A percentile compares a stretch with the other conserved stretches of the same genome.
These are phyloP conservation scores for Amanita subjunquillea DNA, from an alignment of 768 basidiomycete genomes.

Conservation along the genomic window DNA sequence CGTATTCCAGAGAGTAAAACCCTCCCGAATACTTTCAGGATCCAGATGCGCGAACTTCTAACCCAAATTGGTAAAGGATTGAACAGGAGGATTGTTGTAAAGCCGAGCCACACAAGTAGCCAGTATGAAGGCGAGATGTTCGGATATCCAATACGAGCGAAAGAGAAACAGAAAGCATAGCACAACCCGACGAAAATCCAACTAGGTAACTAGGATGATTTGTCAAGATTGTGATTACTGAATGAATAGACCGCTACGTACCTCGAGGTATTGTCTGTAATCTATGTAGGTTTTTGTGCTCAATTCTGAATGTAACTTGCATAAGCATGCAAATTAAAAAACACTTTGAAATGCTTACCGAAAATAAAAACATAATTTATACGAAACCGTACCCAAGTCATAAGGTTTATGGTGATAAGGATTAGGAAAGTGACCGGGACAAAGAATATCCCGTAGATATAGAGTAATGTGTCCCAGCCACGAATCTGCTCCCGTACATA, in stretches of 20 bases:
- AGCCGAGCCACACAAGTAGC: slow-evolving; percentile 74
- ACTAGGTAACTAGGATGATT: slow-evolving; percentile 55
- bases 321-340: not conserved
- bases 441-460: slow-evolving; percentile 65
- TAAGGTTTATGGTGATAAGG: slow-evolving; percentile 74
- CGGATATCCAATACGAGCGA: slow-evolving; percentile 46
- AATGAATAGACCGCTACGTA: slow-evolving; percentile 17
- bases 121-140: slow-evolving; percentile 60
- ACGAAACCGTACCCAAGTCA: slow-evolving; percentile 62
- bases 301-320: slow-evolving; percentile 38
- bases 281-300: slow-evolving; percentile 65
- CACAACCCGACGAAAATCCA: slow-evolving; percentile 65
- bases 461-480: slow-evolving; percentile 65
- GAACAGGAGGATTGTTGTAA: slow-evolving; percentile 47
- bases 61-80: slow-evolving; percentile 68
- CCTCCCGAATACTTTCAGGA: slow-evolving; percentile 50
- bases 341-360: slow-evolving; percentile 30
- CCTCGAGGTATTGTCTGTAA: slow-evolving; percentile 60
- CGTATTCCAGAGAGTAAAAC: slow-evolving; percentile 61
- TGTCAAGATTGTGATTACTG: not conserved
- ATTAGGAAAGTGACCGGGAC: slow-evolving; percentile 69
- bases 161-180: slow-evolving; percentile 81
- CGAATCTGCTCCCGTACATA: slow-evolving; percentile 45
- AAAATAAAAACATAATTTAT: slow-evolving; percentile 96
- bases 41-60: slow-evolving; percentile 70